phyloP scores from a whole-genome alignment of 768 basidiomycete species.

The Paxillus ammoniavirescens region DNA sequence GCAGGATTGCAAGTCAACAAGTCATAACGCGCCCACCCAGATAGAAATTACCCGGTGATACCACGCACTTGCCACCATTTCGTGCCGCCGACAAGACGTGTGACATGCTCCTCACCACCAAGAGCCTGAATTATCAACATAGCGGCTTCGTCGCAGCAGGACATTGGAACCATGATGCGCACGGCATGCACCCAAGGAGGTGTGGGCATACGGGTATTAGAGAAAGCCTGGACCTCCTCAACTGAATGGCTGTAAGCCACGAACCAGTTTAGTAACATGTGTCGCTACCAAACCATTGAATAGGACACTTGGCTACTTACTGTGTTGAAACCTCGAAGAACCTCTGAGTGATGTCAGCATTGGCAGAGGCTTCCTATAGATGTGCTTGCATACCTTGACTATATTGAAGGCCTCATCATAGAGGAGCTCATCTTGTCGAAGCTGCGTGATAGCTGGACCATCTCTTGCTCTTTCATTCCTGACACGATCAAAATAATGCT shows the following conservation, averaged over 20 bases:
- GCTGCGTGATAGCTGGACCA: slow-evolving; percentile 41
- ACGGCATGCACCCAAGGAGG: slow-evolving; percentile 83
- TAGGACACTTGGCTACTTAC: slow-evolving; percentile 39
- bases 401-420: slow-evolving; percentile 81
- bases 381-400: slow-evolving; percentile 53
- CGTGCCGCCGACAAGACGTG: slow-evolving; percentile 76
- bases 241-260: slow-evolving; percentile 63
- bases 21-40: slow-evolving; percentile 10
- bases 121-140: slow-evolving; percentile 69
- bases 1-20: slow-evolving; percentile 11
- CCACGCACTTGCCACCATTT: slow-evolving; percentile 99
- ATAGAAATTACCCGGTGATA: slow-evolving; percentile 59
- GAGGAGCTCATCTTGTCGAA: slow-evolving; percentile 72
- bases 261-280: not conserved
- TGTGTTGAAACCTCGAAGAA: slow-evolving; percentile 72
- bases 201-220: slow-evolving; percentile 78
- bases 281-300: not conserved
- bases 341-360: slow-evolving; percentile 38
- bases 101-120: slow-evolving; percentile 76
- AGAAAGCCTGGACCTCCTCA: slow-evolving; percentile 77
- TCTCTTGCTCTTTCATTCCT: slow-evolving; percentile 41
- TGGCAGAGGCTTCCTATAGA: not conserved
- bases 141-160: slow-evolving; percentile 75
- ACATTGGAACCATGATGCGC: slow-evolving; percentile 68
- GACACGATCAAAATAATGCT: slow-evolving; percentile 77